These are phyloP conservation scores for Xylaria sp. DNA, from an alignment of 2,329 filamentous ascomycete species.

Conservation along the genomic window DNA sequence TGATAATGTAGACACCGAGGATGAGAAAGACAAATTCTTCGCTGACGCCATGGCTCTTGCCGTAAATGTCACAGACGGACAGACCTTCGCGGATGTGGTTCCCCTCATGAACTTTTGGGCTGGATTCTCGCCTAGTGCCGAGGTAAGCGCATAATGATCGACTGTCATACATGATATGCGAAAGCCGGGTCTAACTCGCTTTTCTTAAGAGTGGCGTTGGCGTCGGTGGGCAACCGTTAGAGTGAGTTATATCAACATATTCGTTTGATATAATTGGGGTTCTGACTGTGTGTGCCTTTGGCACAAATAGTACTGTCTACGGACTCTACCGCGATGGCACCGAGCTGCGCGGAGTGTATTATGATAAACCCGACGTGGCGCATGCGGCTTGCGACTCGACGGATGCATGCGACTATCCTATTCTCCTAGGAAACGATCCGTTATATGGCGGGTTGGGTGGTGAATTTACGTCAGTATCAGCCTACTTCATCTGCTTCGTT, in stretches of 20 bases:
- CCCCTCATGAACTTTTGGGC: conserved; percentile 42
- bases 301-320: conserved; percentile 40
- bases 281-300: not conserved
- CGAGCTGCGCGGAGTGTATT: conserved; percentile 43
- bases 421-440: conserved; percentile 41
- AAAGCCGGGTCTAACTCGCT: conserved; percentile 1
- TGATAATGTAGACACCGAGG: conserved; percentile 35
- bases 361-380: conserved; percentile 40
- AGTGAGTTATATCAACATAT: conserved; percentile 29
- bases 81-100: conserved; percentile 40
- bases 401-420: conserved; percentile 41
- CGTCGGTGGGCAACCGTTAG: conserved; percentile 35
- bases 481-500: not conserved
- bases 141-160: conserved; percentile 34
- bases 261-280: not conserved
- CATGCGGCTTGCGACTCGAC: conserved; percentile 41
- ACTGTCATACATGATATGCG: conserved; percentile 5
- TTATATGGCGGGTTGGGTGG: conserved; percentile 41
- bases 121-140: conserved; percentile 38
- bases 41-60: conserved; percentile 39
- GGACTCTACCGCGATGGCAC: conserved; percentile 42
- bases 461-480: conserved; percentile 37
- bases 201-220: conserved; percentile 38
- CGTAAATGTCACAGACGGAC: conserved; percentile 38
- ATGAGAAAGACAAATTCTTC: conserved; percentile 43